A percentile compares a stretch with the other conserved stretches of the same genome.
phyloP scores from a whole-genome alignment of 305 asterid species.

The Solanum aculeatissimum region DNA sequence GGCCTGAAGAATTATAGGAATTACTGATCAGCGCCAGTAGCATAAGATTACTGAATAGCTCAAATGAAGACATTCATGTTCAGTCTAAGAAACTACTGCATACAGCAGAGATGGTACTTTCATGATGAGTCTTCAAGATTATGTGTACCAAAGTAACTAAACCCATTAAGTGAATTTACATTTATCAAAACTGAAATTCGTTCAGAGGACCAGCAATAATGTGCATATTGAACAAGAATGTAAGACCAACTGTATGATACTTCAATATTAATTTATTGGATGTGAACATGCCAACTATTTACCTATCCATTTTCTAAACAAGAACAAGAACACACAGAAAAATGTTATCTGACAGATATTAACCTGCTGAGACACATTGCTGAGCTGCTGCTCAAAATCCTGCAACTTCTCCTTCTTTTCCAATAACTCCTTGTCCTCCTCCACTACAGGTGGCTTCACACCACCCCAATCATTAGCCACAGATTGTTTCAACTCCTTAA shows the following conservation, averaged over 20 bases:
- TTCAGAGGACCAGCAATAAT: background rate
- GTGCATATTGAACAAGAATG: background rate
- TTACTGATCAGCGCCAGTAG: background rate
- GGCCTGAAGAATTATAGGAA: conserved; percentile 40
- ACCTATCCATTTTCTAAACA: background rate
- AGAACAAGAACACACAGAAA: background rate
- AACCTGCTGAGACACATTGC: conserved; percentile 92
- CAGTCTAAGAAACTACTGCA: background rate
- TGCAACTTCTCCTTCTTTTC: conserved; percentile 62
- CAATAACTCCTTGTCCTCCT: conserved; percentile 80
- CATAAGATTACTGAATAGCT: background rate
- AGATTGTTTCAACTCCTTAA: conserved; percentile 85
- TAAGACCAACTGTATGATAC: background rate
- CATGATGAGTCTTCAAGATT: background rate
- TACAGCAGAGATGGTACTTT: background rate
- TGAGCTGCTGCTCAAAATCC: conserved; percentile 82
- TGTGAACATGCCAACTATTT: background rate
- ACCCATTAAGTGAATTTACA: background rate
- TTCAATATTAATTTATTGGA: background rate
- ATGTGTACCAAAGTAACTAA: background rate
- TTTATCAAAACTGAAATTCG: background rate
- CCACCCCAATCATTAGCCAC: conserved; percentile 92
- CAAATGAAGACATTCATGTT: background rate
- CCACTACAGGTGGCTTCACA: conserved; percentile 52
- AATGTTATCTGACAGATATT: background rate